These are phyloP conservation scores for Tolypocladium inflatum DNA, from an alignment of 2,329 filamentous ascomycete species.

Conservation along the genomic window DNA sequence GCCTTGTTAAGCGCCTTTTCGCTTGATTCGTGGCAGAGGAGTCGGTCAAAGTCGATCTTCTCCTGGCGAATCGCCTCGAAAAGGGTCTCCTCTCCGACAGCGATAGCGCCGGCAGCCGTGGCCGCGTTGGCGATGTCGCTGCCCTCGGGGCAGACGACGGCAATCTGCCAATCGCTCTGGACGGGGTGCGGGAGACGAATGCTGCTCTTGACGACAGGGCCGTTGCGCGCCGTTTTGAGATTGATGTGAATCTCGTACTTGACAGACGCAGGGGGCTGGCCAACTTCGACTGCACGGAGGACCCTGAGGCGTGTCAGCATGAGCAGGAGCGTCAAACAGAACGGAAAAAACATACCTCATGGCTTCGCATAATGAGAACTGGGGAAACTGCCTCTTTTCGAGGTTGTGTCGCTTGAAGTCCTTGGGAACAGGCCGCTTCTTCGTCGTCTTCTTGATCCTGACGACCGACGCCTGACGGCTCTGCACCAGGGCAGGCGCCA, in stretches of 20 bases:
- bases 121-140: constrained; percentile 68
- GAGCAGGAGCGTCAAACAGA: background rate
- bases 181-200: constrained; percentile 84
- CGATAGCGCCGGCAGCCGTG: constrained; percentile 63
- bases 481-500: constrained; percentile 36
- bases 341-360: constrained; percentile 56
- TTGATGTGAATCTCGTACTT: constrained; percentile 90
- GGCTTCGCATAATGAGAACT: constrained; percentile 81
- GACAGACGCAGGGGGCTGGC: constrained; percentile 57
- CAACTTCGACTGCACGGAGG: constrained; percentile 86
- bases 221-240: constrained; percentile 74
- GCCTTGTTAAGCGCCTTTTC: constrained; percentile 74
- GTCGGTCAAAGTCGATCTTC: constrained; percentile 77
- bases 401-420: constrained; percentile 57
- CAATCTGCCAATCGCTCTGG: constrained; percentile 79
- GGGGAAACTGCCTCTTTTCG: constrained; percentile 49
- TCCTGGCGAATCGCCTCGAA: constrained; percentile 69
- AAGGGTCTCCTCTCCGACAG: constrained; percentile 78
- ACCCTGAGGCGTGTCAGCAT: constrained; percentile 47
- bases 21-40: constrained; percentile 75
- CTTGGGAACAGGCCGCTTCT: constrained; percentile 55
- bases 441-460: constrained; percentile 41
- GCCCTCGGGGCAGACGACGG: constrained; percentile 80
- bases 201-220: constrained; percentile 77
- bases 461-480: constrained; percentile 30